phyloP scores from a whole-genome alignment of 129 eudicot genomes.

The Arctium minus region DNA sequence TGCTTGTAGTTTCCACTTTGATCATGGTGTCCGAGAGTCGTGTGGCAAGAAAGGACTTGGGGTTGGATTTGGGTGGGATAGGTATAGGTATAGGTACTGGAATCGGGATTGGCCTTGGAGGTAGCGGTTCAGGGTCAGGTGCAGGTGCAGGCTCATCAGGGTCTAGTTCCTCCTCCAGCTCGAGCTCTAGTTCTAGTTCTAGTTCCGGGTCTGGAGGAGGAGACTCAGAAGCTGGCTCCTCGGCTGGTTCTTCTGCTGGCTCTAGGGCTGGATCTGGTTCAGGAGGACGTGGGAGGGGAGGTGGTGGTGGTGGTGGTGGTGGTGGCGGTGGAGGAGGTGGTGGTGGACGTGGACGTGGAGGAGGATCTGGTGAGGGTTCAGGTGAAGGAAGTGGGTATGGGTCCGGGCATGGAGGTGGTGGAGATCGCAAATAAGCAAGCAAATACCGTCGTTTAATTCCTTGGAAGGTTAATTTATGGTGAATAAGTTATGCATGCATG shows the following conservation, averaged over 20 bases:
- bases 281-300: background rate
- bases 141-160: constrained; percentile 41
- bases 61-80: constrained; percentile 51
- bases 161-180: constrained; percentile 35
- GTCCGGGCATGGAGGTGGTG: constrained; percentile 43
- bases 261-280: constrained; percentile 37
- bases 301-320: background rate
- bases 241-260: constrained; percentile 45
- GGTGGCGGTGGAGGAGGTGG: background rate
- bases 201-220: constrained; percentile 41
- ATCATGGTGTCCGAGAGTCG: constrained; percentile 49
- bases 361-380: constrained; percentile 3
- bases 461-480: background rate
- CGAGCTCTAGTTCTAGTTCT: constrained; percentile 20
- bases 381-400: constrained; percentile 48
- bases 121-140: constrained; percentile 64
- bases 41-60: constrained; percentile 64
- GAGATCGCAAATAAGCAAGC: constrained; percentile 15
- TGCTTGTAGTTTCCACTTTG: constrained; percentile 35
- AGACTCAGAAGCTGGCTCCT: constrained; percentile 44
- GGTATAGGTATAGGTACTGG: constrained; percentile 66
- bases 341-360: background rate
- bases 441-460: background rate
- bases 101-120: constrained; percentile 58
- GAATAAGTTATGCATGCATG: background rate